Conservation (phyloP, 768 basidiomycete genomes). For the Crucibulum laeve region DNA sequence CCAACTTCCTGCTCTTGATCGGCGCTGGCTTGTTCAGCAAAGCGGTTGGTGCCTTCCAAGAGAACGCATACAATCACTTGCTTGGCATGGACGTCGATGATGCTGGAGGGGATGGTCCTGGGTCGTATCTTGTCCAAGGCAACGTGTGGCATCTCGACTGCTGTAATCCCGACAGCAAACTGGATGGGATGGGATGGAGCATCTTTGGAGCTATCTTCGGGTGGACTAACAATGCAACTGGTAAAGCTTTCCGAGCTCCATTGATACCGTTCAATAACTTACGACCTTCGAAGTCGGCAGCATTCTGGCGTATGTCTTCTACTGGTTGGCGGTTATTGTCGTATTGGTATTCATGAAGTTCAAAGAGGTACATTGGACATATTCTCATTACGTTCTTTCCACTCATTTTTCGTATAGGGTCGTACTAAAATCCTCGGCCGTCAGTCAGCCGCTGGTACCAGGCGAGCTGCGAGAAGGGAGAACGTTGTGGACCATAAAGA, state of each 20-base stretch:
- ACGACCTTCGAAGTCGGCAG: conserved; percentile 49
- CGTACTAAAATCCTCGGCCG: conserved; percentile 56
- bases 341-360: conserved; percentile 67
- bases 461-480: conserved; percentile 11
- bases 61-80: conserved; percentile 57
- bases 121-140: conserved; percentile 75
- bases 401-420: conserved; percentile 33
- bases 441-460: conserved; percentile 46
- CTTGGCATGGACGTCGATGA: conserved; percentile 77
- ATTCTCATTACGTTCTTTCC: not conserved
- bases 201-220: conserved; percentile 85
- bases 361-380: conserved; percentile 35
- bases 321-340: conserved; percentile 82
- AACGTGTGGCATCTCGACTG: conserved; percentile 89
- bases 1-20: conserved; percentile 88
- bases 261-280: not conserved
- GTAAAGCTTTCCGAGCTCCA: conserved; percentile 28
- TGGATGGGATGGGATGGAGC: conserved; percentile 59
- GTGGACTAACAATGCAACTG: conserved; percentile 81
- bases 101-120: conserved; percentile 68
- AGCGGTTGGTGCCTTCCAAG: conserved; percentile 68
- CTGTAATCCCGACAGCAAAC: conserved; percentile 60
- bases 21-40: conserved; percentile 91
- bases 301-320: conserved; percentile 85
- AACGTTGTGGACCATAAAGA: not conserved